Base-by-base conservation (phyloP, 768 basidiomycete species). In the Lactarius hengduanensis region DNA sequence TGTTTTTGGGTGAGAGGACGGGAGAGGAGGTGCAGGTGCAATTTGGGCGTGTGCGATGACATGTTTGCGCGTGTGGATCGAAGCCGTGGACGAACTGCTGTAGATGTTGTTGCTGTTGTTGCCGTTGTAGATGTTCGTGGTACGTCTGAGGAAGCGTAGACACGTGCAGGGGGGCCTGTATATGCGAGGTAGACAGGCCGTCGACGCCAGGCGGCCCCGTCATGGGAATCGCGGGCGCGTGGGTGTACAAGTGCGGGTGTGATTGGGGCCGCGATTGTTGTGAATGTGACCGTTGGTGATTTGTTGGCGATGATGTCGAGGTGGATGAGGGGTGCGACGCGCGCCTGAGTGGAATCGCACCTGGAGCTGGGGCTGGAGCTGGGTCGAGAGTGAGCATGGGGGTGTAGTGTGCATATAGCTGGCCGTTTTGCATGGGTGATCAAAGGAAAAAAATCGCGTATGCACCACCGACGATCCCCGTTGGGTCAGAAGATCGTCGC, bases 31-130 rank as follows among this genome's bases (percentile, higher is more conserved):
- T 26, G 50, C 22, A 15, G 61, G 61, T 58, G 61, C 47, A 38
- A 41, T 1, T 62, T 53, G 61, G 40, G 61, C 65, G 61, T 66
- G 65, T 62, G 20, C 30, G n/a, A 34, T 26, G 61, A 22, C 61
- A 54, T 43, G 50, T 16, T n/a, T 57, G 47, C 61, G 57, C 38
- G 61, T 62, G 57, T 4, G 26, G 45, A 36, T 36, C 61, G 50
- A 50, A 50, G n/a, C 47, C 47, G 22, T 50, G 22, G 13, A 15
- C n/a, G 22, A 26, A 2, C 11, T 50, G 61, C 28, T 62, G 65
- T 13, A 32, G 55, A 2, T 20, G 55, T 18, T 55, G 54, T 15
- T 55, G 26, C 3, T 55, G 54, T 11, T 55, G 54, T 4, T 61
- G 64, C 4, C 55, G 59, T 3, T 57, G 63, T 2, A 53, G 45